These are phyloP conservation scores for Aspergillus clavatus DNA, from an alignment of 2,329 filamentous ascomycete species.

Conservation along the genomic window DNA sequence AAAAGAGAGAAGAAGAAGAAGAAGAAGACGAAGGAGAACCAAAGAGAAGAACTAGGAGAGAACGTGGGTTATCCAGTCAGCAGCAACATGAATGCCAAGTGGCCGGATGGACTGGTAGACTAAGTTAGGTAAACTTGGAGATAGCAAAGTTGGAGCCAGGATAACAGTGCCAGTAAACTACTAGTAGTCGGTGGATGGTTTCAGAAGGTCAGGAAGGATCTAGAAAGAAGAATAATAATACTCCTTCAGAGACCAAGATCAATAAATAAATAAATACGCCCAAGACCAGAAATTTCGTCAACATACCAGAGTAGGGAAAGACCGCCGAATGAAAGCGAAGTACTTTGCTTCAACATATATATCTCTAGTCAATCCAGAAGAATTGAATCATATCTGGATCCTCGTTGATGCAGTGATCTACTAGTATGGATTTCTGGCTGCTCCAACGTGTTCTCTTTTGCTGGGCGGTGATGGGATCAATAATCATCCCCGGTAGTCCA, in stretches of 20 bases:
- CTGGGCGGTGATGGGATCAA: slow-evolving; percentile 8
- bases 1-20: slow-evolving; percentile 3
- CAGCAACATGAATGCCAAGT: slow-evolving; percentile 25
- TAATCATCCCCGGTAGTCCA: slow-evolving; percentile 2
- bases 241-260: too few relatives aligned
- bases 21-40: slow-evolving; percentile 9
- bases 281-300: too few relatives aligned
- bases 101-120: slow-evolving; percentile 15
- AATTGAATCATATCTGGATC: too few relatives aligned
- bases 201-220: slow-evolving; percentile 18
- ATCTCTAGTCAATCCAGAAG: too few relatives aligned
- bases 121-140: slow-evolving; percentile 6
- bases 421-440: slow-evolving; percentile 3
- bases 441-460: slow-evolving; percentile 25
- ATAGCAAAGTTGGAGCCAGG: too few relatives aligned
- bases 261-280: too few relatives aligned
- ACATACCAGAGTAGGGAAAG: too few relatives aligned
- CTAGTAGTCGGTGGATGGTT: slow-evolving; percentile 5
- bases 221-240: slow-evolving; percentile 17
- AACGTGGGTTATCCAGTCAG: slow-evolving; percentile 11
- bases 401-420: too few relatives aligned
- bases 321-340: too few relatives aligned
- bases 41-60: slow-evolving; percentile 11
- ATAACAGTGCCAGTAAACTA: too few relatives aligned
- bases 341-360: too few relatives aligned